Conservation (phyloP, 2,329 filamentous ascomycete species). For the Talaromyces amestolkiae region DNA sequence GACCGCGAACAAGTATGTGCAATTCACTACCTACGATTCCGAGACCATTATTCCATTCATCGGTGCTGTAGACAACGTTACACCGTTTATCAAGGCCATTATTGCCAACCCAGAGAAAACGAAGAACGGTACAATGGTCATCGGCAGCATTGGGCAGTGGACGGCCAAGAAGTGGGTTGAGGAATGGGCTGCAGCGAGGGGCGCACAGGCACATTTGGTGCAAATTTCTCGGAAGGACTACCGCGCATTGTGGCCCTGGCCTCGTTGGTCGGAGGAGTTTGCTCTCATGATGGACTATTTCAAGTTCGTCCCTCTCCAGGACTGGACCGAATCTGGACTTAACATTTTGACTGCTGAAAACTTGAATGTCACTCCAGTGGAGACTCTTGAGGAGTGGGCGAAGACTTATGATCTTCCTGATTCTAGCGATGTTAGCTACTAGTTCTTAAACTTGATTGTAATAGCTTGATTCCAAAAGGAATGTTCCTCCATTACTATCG, state of each 20-base stretch:
- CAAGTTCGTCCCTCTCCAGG: neutral
- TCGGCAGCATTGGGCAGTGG: neutral
- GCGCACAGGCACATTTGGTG: neutral
- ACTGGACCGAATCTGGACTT: conserved; percentile 10
- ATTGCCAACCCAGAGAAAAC: neutral
- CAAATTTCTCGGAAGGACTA: neutral
- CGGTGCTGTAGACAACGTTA: neutral
- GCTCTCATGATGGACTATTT: conserved; percentile 3
- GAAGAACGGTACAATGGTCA: neutral
- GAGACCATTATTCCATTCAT: neutral
- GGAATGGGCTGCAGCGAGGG: neutral
- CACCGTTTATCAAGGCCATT: neutral
- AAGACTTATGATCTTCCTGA: conserved; percentile 3
- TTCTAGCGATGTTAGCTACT: neutral
- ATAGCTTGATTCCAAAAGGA: too few relatives aligned
- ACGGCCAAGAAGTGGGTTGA: neutral
- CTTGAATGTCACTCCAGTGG: neutral
- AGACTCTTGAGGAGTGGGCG: neutral
- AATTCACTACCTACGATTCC: neutral
- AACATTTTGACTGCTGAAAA: neutral
- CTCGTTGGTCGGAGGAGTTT: neutral
- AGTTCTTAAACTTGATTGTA: too few relatives aligned
- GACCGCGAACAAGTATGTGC: neutral
- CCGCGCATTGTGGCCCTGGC: neutral
- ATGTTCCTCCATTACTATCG: too few relatives aligned